Evolutionary conservation across 2,329 filamentous ascomycete species (phyloP).

Genomic region (Erysiphe neolycopersici): DNA sequence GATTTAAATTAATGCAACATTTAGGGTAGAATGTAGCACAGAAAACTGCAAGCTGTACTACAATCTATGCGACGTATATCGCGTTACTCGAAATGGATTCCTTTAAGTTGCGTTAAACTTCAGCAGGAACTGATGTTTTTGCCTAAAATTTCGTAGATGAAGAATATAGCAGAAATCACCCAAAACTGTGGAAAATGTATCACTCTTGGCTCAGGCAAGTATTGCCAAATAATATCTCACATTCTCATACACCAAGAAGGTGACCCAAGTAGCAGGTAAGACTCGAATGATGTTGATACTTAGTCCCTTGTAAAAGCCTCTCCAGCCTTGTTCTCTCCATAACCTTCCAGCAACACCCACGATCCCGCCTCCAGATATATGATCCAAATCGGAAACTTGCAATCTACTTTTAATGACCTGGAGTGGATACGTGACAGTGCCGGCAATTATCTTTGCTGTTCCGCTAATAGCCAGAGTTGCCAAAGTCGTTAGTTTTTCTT

Average conservation of each 20-base stretch:
- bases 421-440: conserved; percentile 80
- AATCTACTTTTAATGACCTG: conserved; percentile 72
- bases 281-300: conserved; percentile 76
- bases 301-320: conserved; percentile 78
- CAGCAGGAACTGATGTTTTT: too few relatives aligned
- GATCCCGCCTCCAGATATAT: conserved; percentile 42
- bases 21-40: too few relatives aligned
- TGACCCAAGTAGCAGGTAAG: conserved; percentile 84
- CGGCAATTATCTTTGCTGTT: conserved; percentile 62
- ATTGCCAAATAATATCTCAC: conserved; percentile 41
- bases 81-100: too few relatives aligned
- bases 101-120: too few relatives aligned
- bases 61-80: too few relatives aligned
- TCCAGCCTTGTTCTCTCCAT: conserved; percentile 51
- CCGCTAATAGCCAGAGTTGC: conserved; percentile 59
- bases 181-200: not conserved
- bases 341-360: conserved; percentile 45
- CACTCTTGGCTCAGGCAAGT: not conserved
- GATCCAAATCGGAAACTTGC: conserved; percentile 66
- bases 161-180: too few relatives aligned
- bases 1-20: too few relatives aligned
- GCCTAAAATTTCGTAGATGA: too few relatives aligned
- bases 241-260: conserved; percentile 93
- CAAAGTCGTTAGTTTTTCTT: conserved; percentile 11
- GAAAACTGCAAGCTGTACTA: too few relatives aligned